Evolutionary conservation across 2,329 filamentous ascomycete species (phyloP).

Genomic region (Fusarium chlamydosporum): DNA sequence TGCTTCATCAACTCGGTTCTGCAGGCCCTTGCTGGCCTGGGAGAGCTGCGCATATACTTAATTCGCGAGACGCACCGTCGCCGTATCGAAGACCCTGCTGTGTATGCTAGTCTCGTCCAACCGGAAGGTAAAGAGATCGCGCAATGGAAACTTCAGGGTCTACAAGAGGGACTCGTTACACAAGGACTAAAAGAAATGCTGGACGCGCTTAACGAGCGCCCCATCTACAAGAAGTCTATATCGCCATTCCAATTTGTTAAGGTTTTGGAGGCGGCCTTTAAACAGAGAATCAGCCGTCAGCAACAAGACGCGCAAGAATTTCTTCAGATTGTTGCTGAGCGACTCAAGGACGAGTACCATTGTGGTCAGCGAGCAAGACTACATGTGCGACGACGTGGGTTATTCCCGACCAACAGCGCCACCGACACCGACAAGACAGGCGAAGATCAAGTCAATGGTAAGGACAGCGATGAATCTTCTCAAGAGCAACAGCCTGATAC

Average conservation of each 20-base stretch:
- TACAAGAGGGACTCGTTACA: constrained; percentile 88
- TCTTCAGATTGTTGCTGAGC: constrained; percentile 91
- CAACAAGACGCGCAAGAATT: constrained; percentile 99
- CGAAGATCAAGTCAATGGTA: constrained; percentile 43
- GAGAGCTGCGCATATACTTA: constrained; percentile 89
- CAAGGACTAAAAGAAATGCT: constrained; percentile 91
- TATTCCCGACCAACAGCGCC: constrained; percentile 31
- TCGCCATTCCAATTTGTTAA: constrained; percentile 87
- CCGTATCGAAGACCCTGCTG: constrained; percentile 79
- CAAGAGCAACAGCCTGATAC: constrained; percentile 30
- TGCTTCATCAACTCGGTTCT: constrained; percentile 98
- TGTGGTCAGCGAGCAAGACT: constrained; percentile 81
- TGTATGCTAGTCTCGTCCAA: constrained; percentile 77
- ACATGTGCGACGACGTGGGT: constrained; percentile 61
- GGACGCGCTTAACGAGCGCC: constrained; percentile 91
- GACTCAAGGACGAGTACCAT: constrained; percentile 93
- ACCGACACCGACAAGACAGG: constrained; percentile 36
- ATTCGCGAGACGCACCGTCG: constrained; percentile 92
- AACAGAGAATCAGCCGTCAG: constrained; percentile 89
- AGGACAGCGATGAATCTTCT: constrained; percentile 20
- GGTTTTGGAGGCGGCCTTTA: constrained; percentile 87
- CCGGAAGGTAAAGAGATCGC: constrained; percentile 62
- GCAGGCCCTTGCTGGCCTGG: constrained; percentile 90
- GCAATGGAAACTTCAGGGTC: constrained; percentile 73
- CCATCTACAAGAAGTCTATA: constrained; percentile 94